Evolutionary conservation across 2,329 filamentous ascomycete genomes (phyloP), one percentile per base, ranked within the genome.

Genomic region (Nothomitra cinnamomea): DNA sequence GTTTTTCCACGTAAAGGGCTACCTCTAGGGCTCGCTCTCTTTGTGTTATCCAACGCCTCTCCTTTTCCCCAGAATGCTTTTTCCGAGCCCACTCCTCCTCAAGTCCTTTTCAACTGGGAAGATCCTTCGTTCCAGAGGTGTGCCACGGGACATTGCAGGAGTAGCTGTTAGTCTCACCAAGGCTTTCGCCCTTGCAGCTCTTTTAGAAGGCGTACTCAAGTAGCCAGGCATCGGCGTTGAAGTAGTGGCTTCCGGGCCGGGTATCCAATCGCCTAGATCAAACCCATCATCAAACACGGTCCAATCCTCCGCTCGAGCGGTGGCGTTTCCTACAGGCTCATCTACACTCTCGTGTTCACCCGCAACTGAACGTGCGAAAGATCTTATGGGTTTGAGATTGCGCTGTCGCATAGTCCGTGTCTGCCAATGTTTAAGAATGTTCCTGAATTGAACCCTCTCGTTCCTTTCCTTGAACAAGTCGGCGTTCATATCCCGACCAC

Each of bases 381-480:
- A 50, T n/a, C 17, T 32, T n/a, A 13, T 36, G 19, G 25, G 19
- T 48, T 49, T 24, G 22, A 19, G 25, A 21, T 24, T 28, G n/a
- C 40, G 24, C 22, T 40, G 35, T 51, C 35, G 48, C 60, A 61
- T 53, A 57, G 72, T 67, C 53, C 70, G 71, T 15, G 72, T 70
- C 12, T 67, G 61, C 77, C 78, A 82, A 56, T 73, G 71, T 22
- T 73, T 67, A 50, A 81, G 64, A 67, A 80, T 75, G 28, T 70
- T 70, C 54, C 73, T 69, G 25, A 72, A 65, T 61, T 80, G 78
- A 57, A 75, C 75, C 53, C 75, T 69, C 38, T 73, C 67, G 56
- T 74, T 77, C 17, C 77, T 67, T 17, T 72, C 68, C 51, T 69
- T 67, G 57, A 80, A 65, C 5, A 75, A 73, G 36, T 73, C 66